Evolutionary conservation across 1,284 basidiomycete species (phyloP), one percentile per base, ranked within the genome.

Genomic region (Pyrrhoderma lamaoense): DNA sequence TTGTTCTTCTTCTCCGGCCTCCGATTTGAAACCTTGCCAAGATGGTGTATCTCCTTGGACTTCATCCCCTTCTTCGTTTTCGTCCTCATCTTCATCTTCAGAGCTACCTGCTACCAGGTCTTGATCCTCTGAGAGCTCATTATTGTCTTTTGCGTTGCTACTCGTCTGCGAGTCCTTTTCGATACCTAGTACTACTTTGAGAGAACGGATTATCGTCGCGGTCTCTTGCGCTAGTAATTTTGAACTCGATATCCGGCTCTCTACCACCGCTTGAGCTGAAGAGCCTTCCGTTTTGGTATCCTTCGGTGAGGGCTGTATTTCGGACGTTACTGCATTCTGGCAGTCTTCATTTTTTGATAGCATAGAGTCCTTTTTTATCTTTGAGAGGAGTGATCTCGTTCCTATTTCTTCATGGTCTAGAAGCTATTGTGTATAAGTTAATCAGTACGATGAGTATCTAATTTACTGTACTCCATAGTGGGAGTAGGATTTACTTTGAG

Each of bases 221-320:
- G 90, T 72, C 56, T 79, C 79, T 11, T 75, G 71, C 0, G 89
- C 83, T 9, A 93, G 70, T 16, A 75, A 66, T 64, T 89, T 93
- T 1, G 85, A 85, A 60, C 88, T 91, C 40, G 87, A 71, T 21
- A 94, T 67, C 23, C 87, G 79, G 52, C 77, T 82, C 59, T 88
- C 82, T 1, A 86, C 78, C 65, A 86, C 88, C 5, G 74, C 73
- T 14, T 68, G 61, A 1, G 74, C 65, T 8, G 72, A 61, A 1
- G 59, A 54, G 8, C 65, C 66, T 2, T 63, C 64, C 25, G 59
- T n/a, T 40, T 22, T 50, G 43, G 69, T 59, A 11, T 66, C 45
- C 49, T 64, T 66, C 2, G 57, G 57, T 13, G 63, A 61, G 43
- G n/a, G 57, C 44, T 31, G 67, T n/a, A 77, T 66, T 60, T 74